Conservation (phyloP, 169 alveolate species). For the Cryptosporidium sp. region DNA sequence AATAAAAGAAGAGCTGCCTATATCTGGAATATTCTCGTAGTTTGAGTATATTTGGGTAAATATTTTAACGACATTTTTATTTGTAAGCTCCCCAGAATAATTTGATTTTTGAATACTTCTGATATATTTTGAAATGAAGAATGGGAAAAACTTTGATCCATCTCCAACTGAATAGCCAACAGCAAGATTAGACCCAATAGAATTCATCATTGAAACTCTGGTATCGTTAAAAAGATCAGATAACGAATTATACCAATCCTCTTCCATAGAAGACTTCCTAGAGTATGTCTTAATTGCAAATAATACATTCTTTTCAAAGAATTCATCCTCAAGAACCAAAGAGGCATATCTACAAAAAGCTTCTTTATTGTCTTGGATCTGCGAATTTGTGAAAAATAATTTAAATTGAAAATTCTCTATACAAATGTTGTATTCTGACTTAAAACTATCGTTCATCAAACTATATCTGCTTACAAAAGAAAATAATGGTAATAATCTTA, state of each 20-base stretch:
- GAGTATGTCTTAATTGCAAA: slow-evolving; percentile 43
- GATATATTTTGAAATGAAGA: slow-evolving; percentile 29
- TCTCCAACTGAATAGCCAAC: slow-evolving; percentile 31
- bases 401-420: slow-evolving; percentile 24
- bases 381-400: slow-evolving; percentile 9
- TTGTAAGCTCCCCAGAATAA: slow-evolving; percentile 6
- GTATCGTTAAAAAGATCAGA: not conserved
- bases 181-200: slow-evolving; percentile 15
- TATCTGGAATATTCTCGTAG: slow-evolving; percentile 13
- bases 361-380: slow-evolving; percentile 3
- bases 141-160: slow-evolving; percentile 39
- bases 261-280: slow-evolving; percentile 16
- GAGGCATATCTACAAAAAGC: slow-evolving; percentile 25
- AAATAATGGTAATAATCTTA: slow-evolving; percentile 16
- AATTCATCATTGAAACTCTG: not conserved
- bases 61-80: not conserved
- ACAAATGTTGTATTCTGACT: slow-evolving; percentile 31
- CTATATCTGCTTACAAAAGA: slow-evolving; percentile 6
- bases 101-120: slow-evolving; percentile 46
- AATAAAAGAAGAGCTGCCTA: slow-evolving; percentile 54
- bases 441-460: not conserved
- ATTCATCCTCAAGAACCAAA: slow-evolving; percentile 22
- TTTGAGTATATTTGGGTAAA: slow-evolving; percentile 11
- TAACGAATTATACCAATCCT: slow-evolving; percentile 16
- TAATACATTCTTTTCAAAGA: not conserved